Conservation (phyloP, 2,329 filamentous ascomycete species). For the Aspergillus japonicus region DNA sequence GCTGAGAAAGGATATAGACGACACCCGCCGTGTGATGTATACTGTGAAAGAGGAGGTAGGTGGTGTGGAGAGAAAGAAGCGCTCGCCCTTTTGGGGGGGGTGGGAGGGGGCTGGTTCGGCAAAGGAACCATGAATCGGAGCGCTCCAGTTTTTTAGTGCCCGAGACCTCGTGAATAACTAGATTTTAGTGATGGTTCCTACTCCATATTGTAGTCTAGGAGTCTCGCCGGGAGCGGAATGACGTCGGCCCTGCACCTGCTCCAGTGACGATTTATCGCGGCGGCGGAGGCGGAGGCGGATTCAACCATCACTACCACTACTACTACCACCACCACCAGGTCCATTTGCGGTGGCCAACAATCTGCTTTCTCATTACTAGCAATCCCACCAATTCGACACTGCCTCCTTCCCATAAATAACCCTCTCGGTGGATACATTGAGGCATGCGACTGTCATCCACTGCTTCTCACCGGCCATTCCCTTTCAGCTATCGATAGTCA, state of each 20-base stretch:
- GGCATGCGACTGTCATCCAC: slow-evolving; percentile 24
- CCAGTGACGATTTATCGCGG: background rate
- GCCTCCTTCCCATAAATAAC: background rate
- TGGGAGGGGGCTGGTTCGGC: slow-evolving; percentile 3
- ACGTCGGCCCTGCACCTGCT: slow-evolving; percentile 10
- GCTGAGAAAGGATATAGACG: background rate
- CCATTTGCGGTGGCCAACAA: background rate
- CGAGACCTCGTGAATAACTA: background rate
- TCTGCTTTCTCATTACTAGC: background rate
- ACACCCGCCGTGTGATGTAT: background rate
- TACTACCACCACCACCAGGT: background rate
- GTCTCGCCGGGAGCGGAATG: slow-evolving; percentile 8
- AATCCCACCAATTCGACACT: background rate
- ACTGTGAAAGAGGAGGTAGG: background rate
- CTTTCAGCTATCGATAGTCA: slow-evolving; percentile 23
- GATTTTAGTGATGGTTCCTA: background rate
- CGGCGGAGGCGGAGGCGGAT: background rate
- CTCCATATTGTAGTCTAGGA: background rate
- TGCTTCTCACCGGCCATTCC: slow-evolving; percentile 19
- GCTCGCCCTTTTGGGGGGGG: background rate
- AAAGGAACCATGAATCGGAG: background rate
- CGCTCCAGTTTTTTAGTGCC: background rate
- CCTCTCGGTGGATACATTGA: slow-evolving; percentile 4
- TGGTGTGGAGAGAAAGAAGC: background rate
- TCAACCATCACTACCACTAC: background rate